These are phyloP conservation scores for Thielaviopsis musarum DNA, from an alignment of 2,329 filamentous ascomycete genomes.

Conservation along the genomic window DNA sequence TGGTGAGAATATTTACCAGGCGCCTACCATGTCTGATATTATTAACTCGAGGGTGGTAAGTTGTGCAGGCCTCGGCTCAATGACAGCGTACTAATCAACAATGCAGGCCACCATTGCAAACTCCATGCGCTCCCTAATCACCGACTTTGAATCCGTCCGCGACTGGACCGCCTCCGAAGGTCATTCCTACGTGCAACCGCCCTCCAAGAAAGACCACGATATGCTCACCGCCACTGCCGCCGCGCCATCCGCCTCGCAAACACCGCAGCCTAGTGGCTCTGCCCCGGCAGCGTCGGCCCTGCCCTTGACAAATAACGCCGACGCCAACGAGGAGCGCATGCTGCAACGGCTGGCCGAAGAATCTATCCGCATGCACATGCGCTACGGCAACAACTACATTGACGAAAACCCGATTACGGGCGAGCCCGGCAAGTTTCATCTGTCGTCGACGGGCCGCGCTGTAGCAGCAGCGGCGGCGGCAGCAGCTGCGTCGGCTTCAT, in stretches of 20 bases:
- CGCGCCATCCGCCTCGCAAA: constrained; percentile 15
- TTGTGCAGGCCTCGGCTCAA: background rate
- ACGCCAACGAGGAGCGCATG: constrained; percentile 22
- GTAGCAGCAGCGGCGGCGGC: constrained; percentile 22
- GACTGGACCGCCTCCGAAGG: constrained; percentile 39
- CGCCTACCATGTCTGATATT: constrained; percentile 42
- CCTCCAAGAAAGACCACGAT: constrained; percentile 14
- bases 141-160: constrained; percentile 31
- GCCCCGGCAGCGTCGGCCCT: background rate
- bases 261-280: constrained; percentile 11
- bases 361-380: constrained; percentile 38
- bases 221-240: constrained; percentile 17
- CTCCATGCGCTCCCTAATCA: constrained; percentile 34
- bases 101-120: constrained; percentile 36
- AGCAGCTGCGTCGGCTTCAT: constrained; percentile 2
- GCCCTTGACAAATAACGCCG: constrained; percentile 11
- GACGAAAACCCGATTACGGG: constrained; percentile 54
- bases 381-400: constrained; percentile 46
- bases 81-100: background rate
- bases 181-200: constrained; percentile 31
- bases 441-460: constrained; percentile 37
- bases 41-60: constrained; percentile 40
- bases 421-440: constrained; percentile 46
- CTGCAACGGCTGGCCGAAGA: constrained; percentile 38
- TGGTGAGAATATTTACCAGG: constrained; percentile 51